Base-by-base conservation (phyloP, 768 basidiomycete genomes). In the Trametes meyenii region DNA sequence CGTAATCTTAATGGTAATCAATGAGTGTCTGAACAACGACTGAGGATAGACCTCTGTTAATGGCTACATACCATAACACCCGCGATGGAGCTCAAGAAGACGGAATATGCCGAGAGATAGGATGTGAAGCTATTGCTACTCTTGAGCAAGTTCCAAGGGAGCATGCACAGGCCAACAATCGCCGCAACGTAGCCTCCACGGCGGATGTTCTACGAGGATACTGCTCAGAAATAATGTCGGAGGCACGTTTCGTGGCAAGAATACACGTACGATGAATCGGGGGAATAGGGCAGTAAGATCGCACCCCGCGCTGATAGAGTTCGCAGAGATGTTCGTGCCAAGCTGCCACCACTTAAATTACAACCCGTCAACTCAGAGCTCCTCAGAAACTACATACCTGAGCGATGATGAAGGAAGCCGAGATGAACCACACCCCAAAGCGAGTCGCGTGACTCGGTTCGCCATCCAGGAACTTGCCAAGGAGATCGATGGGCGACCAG, bases 181-280 rank as follows among this genome's bases (percentile, higher is more conserved):
- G 90, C 90, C n/a, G 87, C 88, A 49, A 94, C 75, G 74, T 89
- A 95, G 16, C 92, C 91, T 29, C 93, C 92, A 19, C 92, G 83
- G 21, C 92, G 85, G 70, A 94, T 93, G 70, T 89, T 92, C 85
- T 88, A 60, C 6, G 3, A 17, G 36, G 5, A 6, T 21, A 7
- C 14, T 14, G 24, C 24, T 5, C 46, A 35, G 5, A 45, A 14
- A 5, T 33, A 45, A n/a, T 16, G 12, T 7, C 2, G 8, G 10
- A 24, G 12, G 16, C 35, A 16, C n/a, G 8, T 3, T 33, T 8
- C 8, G 29, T 8, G 3, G 8, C 13, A 10, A n/a, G 38, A 14
- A 52, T 40, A 21, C 23, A 76, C 82, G 33, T 65, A 86, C 85
- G 67, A 94, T 84, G 74, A 85, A 93, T 50, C 86, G 86, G 56